These are phyloP conservation scores for Moricandia arvensis DNA, from an alignment of 345 rosid species.

Conservation along the genomic window DNA sequence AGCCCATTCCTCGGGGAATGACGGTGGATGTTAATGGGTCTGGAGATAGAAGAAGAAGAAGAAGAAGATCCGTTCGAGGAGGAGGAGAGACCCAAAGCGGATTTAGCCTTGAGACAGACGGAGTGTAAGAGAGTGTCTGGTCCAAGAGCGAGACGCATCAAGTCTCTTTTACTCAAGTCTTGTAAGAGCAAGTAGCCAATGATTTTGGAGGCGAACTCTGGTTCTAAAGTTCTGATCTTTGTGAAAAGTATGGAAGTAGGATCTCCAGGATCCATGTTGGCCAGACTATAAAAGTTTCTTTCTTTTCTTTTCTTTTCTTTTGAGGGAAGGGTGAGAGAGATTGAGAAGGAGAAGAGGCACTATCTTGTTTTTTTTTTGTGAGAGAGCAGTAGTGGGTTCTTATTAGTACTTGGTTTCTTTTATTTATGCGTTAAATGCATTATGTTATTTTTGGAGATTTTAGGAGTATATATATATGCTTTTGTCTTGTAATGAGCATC, in stretches of 20 bases:
- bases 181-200: slow-evolving; percentile 83
- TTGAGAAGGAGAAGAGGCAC: slow-evolving; percentile 36
- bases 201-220: slow-evolving; percentile 76
- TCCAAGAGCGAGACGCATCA: slow-evolving; percentile 67
- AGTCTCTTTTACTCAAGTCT: slow-evolving; percentile 60
- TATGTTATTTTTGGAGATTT: slow-evolving; percentile 19
- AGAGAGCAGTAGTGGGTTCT: slow-evolving; percentile 27
- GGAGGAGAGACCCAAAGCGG: slow-evolving; percentile 55
- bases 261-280: slow-evolving; percentile 72
- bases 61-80: slow-evolving; percentile 50
- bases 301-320: not conserved
- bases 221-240: slow-evolving; percentile 73
- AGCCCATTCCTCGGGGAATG: slow-evolving; percentile 52
- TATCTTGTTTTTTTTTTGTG: not conserved
- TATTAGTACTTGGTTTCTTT: not conserved
- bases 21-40: slow-evolving; percentile 43
- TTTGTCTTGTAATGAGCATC: slow-evolving; percentile 31
- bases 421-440: slow-evolving; percentile 8
- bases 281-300: not conserved
- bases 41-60: slow-evolving; percentile 46
- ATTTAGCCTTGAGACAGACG: slow-evolving; percentile 63
- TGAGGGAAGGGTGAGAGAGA: slow-evolving; percentile 1
- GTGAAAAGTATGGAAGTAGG: slow-evolving; percentile 63
- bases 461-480: slow-evolving; percentile 31
- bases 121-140: slow-evolving; percentile 60